Evolutionary conservation across 1,284 basidiomycete species (phyloP).

Genomic region (Tilletia walkeri): DNA sequence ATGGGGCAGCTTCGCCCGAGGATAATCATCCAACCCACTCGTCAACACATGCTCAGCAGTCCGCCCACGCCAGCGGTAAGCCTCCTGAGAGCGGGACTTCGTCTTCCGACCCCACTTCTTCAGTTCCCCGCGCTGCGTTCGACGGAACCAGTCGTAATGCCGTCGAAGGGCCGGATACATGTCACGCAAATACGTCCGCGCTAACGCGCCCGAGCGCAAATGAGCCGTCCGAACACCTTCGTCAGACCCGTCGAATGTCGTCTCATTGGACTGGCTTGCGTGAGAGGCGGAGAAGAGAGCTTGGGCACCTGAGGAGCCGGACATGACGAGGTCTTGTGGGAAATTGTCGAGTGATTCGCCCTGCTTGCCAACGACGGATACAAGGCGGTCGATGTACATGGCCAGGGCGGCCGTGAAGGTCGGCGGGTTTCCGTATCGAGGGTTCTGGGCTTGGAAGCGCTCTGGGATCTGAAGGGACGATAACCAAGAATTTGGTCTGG

Average conservation of each 20-base stretch:
- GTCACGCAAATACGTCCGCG: conserved; percentile 68
- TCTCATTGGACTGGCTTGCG: neutral
- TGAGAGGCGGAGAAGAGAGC: conserved; percentile 10
- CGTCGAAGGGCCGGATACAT: conserved; percentile 80
- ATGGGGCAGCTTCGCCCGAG: conserved; percentile 75
- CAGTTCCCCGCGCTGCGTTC: conserved; percentile 80
- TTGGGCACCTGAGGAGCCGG: conserved; percentile 13
- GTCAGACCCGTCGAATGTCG: conserved; percentile 1
- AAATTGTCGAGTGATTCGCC: conserved; percentile 8
- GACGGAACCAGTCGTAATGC: conserved; percentile 93
- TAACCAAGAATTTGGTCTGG: neutral
- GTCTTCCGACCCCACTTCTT: conserved; percentile 80
- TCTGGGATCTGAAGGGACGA: conserved; percentile 61
- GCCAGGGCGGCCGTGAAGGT: conserved; percentile 87
- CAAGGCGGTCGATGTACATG: conserved; percentile 75
- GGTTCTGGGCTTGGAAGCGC: conserved; percentile 88
- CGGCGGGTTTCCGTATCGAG: conserved; percentile 88
- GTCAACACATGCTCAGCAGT: conserved; percentile 82
- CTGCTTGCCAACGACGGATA: neutral
- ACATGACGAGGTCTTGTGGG: conserved; percentile 16
- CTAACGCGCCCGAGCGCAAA: conserved; percentile 56
- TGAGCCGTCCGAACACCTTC: conserved; percentile 13
- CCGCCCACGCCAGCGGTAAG: conserved; percentile 89
- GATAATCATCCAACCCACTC: conserved; percentile 92
- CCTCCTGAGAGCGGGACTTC: conserved; percentile 74